Conservation (phyloP, 768 basidiomycete species). For the Guyanaporus albipodus region DNA sequence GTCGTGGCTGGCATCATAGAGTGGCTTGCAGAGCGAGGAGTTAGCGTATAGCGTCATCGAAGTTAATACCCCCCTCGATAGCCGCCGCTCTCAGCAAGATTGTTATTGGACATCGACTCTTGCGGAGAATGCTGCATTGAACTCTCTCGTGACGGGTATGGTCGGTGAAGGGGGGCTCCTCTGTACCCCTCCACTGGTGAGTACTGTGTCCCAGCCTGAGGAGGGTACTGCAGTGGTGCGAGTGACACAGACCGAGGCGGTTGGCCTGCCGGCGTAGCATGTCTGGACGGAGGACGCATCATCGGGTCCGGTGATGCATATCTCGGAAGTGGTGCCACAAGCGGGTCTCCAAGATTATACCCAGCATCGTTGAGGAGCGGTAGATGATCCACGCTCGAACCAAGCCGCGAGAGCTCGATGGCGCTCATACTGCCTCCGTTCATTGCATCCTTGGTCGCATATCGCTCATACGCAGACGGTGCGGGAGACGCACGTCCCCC, state of each 20-base stretch:
- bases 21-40: not conserved
- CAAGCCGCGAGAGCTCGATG: conserved; percentile 56
- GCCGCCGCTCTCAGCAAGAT: conserved; percentile 31
- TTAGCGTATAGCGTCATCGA: too few species aligned
- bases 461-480: conserved; percentile 52
- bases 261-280: conserved; percentile 31
- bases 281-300: conserved; percentile 23
- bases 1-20: conserved; percentile 20
- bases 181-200: conserved; percentile 38
- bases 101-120: conserved; percentile 19
- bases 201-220: conserved; percentile 23
- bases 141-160: conserved; percentile 31
- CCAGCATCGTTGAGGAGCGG: conserved; percentile 47
- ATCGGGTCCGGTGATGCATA: conserved; percentile 22
- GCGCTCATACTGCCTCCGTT: conserved; percentile 29
- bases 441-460: conserved; percentile 49
- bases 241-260: conserved; percentile 32
- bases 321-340: conserved; percentile 27
- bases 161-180: conserved; percentile 64
- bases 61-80: conserved; percentile 21
- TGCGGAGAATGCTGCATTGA: conserved; percentile 10
- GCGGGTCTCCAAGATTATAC: conserved; percentile 13
- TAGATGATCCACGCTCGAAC: conserved; percentile 48
- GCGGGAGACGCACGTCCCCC: conserved; percentile 37
- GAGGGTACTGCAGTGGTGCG: conserved; percentile 42